Base-by-base conservation (phyloP, 75 land plant genomes). In the Sequoia sempervirens region DNA sequence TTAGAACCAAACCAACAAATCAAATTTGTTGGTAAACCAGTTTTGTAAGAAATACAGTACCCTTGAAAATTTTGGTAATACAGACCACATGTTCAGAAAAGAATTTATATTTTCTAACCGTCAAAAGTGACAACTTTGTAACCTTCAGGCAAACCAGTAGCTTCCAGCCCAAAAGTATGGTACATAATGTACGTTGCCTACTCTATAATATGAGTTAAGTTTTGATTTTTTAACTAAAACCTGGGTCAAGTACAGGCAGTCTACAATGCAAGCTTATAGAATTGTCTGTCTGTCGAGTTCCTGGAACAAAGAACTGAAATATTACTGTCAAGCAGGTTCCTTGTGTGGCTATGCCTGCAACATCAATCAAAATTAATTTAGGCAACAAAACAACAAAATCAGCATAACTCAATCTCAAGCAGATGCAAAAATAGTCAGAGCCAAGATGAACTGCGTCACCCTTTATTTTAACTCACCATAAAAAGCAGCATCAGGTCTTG, bases 271-370 rank as follows among this genome's bases (percentile, higher is more conserved):
- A 90, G 83, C 98, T 96, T 74, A 96, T 96, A 2, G 95, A 89
- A 75, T 93, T 94, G 81, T 97, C 95, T 36, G 90, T 94, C 80
- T 92, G 91, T 56, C 90, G 86, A 26, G 96, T 91, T 30, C 98
- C 99, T 34, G 96, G 92, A 75, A 94, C 87, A 81, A 92, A 96
- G 88, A 92, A 97, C 89, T 97, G 98, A 84, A 97, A 97, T 81
- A 96, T 93, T 84, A 94, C 94, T 32, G 91, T 91, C 85, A 97
- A 90, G 85, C 92, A 94, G 32, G 93, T 90, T 75, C 91, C 95
- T 40, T 89, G 87, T 38, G 91, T 84, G 47, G 90, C 92, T 68
- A 97, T 90, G 34, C 95, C 95, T 93, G 89, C 85, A 89, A 73
- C 54, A 46, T n/a, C 46, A 34, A 37, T 23, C 47, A 38, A 28